These are phyloP conservation scores for Naganishia onofrii DNA, from an alignment of 768 basidiomycete species.

Conservation along the genomic window DNA sequence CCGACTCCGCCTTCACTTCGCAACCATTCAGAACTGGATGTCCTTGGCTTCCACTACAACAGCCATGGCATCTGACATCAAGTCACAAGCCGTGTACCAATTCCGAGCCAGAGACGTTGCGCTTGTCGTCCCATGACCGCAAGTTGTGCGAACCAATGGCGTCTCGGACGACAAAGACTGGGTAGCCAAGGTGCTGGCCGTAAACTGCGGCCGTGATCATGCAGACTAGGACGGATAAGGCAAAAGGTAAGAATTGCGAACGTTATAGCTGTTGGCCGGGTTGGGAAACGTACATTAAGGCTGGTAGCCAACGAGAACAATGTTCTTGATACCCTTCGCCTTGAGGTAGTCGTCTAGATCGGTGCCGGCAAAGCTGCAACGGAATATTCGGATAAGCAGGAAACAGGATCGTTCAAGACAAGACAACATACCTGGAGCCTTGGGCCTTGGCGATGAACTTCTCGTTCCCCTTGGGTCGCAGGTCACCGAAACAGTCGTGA, in stretches of 20 bases:
- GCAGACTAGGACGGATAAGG: background rate
- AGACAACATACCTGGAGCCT: constrained; percentile 6
- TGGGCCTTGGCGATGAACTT: constrained; percentile 18
- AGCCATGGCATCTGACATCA: constrained; percentile 9
- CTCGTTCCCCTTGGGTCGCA: background rate
- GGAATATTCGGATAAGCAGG: background rate
- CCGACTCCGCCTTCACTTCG: too few species aligned
- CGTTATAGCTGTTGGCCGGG: background rate
- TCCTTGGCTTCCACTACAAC: constrained; percentile 20
- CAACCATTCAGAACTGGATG: too few species aligned
- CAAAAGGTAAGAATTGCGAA: background rate
- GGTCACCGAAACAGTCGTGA: background rate
- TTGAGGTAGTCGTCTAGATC: constrained; percentile 20
- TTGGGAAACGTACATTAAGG: constrained; percentile 9
- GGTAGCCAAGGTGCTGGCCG: constrained; percentile 24
- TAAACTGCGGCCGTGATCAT: constrained; percentile 19
- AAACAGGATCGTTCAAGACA: background rate
- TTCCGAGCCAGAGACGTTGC: constrained; percentile 2
- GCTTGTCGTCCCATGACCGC: constrained; percentile 22
- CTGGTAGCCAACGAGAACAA: constrained; percentile 19
- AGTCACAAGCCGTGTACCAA: constrained; percentile 11
- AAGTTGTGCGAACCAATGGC: constrained; percentile 16
- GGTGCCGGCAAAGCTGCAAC: constrained; percentile 12
- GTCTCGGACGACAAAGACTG: constrained; percentile 12
- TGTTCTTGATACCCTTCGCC: constrained; percentile 12